Conservation (phyloP, 768 basidiomycete genomes). For the Kockovaella imperatae region DNA sequence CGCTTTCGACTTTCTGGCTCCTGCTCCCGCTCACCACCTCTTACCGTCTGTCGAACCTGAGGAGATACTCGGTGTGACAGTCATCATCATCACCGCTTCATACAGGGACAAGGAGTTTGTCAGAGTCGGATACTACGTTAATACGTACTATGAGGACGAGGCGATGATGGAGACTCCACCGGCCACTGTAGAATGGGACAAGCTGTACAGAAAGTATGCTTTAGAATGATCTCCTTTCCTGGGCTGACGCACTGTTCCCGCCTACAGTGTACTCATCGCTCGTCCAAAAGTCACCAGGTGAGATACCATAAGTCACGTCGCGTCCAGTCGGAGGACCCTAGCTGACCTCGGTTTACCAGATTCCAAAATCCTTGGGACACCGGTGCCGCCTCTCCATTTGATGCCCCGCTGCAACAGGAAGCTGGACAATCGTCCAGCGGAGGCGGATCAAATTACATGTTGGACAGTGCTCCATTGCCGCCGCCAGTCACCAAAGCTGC, state of each 20-base stretch:
- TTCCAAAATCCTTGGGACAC: slow-evolving; percentile 37
- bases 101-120: slow-evolving; percentile 98
- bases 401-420: neutral
- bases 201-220: slow-evolving; percentile 77
- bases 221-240: too few relatives aligned
- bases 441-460: slow-evolving; percentile 5
- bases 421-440: neutral
- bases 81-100: slow-evolving; percentile 90
- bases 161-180: slow-evolving; percentile 75
- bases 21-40: slow-evolving; percentile 69
- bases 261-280: slow-evolving; percentile 64
- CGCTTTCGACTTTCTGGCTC: slow-evolving; percentile 91
- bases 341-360: slow-evolving; percentile 11
- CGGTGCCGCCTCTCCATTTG: slow-evolving; percentile 5
- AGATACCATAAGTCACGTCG: slow-evolving; percentile 1
- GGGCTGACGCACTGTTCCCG: too few relatives aligned
- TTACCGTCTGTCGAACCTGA: slow-evolving; percentile 61
- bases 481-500: slow-evolving; percentile 23
- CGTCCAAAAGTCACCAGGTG: slow-evolving; percentile 86
- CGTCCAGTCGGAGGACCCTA: too few relatives aligned
- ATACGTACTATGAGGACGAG: slow-evolving; percentile 94
- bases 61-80: slow-evolving; percentile 92
- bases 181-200: slow-evolving; percentile 60
- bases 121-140: slow-evolving; percentile 98
- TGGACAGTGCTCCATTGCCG: slow-evolving; percentile 28